Percentiles rank a stretch among this genome's conserved stretches.
These are phyloP conservation scores for Boletales sp. DNA, from an alignment of 768 basidiomycete species.

Conservation along the genomic window DNA sequence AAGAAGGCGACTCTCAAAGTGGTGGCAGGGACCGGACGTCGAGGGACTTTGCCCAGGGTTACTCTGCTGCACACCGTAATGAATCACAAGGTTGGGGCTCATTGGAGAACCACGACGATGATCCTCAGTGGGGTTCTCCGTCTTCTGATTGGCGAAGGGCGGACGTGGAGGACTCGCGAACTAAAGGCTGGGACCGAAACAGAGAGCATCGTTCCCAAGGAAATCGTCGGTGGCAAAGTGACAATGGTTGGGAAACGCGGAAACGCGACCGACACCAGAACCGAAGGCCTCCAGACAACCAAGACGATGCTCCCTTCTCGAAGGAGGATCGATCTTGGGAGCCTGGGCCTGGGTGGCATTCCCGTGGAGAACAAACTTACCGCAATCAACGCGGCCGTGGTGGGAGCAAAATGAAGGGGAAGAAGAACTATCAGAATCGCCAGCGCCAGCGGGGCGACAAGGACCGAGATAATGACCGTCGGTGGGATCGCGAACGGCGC, in stretches of 20 bases:
- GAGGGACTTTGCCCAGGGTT: constrained; percentile 44
- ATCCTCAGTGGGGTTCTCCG: constrained; percentile 42
- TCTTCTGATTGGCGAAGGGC: constrained; percentile 40
- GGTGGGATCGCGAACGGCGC: constrained; percentile 40
- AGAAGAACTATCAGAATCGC: constrained; percentile 34
- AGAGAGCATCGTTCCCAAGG: constrained; percentile 33
- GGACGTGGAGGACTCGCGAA: constrained; percentile 37
- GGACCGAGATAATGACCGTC: constrained; percentile 25
- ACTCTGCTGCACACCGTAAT: constrained; percentile 42
- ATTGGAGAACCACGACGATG: constrained; percentile 39
- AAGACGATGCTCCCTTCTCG: constrained; percentile 17
- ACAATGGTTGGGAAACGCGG: constrained; percentile 51
- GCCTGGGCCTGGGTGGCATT: constrained; percentile 66
- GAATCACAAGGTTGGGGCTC: constrained; percentile 45
- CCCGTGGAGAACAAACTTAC: constrained; percentile 38
- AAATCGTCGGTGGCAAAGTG: constrained; percentile 32
- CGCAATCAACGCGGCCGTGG: constrained; percentile 37
- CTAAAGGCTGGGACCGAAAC: constrained; percentile 32
- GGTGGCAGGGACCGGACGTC: constrained; percentile 44
- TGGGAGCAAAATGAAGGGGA: constrained; percentile 36
- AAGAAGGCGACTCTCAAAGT: constrained; percentile 39
- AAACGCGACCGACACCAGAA: constrained; percentile 45
- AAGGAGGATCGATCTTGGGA: constrained; percentile 66
- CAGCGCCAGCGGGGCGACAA: constrained; percentile 30
- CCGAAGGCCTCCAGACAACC: constrained; percentile 29